Percentiles rank a stretch among this genome's conserved stretches.
phyloP scores from a whole-genome alignment of 1,284 basidiomycete species.

The Boletus albobrunnescens region DNA sequence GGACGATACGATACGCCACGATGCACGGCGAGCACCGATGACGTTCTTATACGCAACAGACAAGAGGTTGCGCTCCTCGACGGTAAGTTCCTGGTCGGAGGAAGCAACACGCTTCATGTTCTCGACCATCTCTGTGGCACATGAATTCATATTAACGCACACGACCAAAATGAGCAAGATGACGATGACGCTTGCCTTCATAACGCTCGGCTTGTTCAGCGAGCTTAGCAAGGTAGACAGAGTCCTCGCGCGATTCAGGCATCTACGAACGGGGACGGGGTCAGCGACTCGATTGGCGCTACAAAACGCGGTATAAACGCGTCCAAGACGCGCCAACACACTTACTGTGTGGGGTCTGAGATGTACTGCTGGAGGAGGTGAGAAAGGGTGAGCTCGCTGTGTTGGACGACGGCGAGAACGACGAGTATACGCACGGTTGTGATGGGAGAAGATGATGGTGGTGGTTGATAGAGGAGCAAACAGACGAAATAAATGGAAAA shows the following conservation, averaged over 20 bases:
- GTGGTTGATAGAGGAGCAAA: slow-evolving; percentile 43
- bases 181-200: slow-evolving; percentile 68
- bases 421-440: slow-evolving; percentile 27
- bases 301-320: slow-evolving; percentile 29
- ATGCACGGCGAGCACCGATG: slow-evolving; percentile 97
- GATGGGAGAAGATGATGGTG: slow-evolving; percentile 41
- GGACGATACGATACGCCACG: slow-evolving; percentile 98
- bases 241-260: slow-evolving; percentile 90
- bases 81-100: slow-evolving; percentile 95
- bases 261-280: slow-evolving; percentile 45
- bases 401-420: slow-evolving; percentile 30
- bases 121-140: slow-evolving; percentile 86
- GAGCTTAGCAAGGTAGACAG: slow-evolving; percentile 99
- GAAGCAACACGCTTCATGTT: slow-evolving; percentile 99
- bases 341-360: slow-evolving; percentile 34
- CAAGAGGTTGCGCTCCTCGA: slow-evolving; percentile 98
- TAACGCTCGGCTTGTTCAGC: slow-evolving; percentile 98
- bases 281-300: slow-evolving; percentile 20
- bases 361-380: slow-evolving; percentile 16
- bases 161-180: slow-evolving; percentile 1
- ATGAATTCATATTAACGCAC: slow-evolving; percentile 15
- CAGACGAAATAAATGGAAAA: slow-evolving; percentile 44
- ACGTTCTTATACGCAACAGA: slow-evolving; percentile 99
- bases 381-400: slow-evolving; percentile 32
- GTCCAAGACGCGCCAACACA: slow-evolving; percentile 29